Percentiles rank a stretch among this genome's conserved stretches.
Conservation (phyloP, 2,329 filamentous ascomycete species). For the Botrytis pseudocinerea region DNA sequence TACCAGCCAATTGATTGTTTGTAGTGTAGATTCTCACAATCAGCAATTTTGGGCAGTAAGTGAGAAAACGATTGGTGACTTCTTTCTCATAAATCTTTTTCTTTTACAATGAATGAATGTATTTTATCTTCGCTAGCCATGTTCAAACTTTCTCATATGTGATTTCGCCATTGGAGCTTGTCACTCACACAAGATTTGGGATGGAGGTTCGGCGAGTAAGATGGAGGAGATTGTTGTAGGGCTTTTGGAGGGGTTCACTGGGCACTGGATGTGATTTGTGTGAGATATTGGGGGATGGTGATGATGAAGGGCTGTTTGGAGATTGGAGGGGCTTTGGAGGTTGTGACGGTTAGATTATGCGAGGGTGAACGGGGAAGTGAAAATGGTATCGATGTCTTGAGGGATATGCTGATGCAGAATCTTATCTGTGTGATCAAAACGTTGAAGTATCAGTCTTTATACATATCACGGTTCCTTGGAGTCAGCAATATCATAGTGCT, state of each 20-base stretch:
- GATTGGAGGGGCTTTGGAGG: background rate
- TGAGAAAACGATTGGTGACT: background rate
- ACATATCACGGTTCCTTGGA: background rate
- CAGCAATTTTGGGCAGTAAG: background rate
- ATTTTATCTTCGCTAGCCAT: background rate
- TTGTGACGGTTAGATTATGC: no score
- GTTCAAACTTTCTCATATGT: rapidly evolving
- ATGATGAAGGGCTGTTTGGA: background rate
- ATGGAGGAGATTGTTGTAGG: background rate
- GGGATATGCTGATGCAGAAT: no score
- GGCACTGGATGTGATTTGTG: background rate
- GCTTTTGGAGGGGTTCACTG: background rate
- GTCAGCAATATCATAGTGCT: background rate
- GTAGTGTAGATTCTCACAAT: background rate
- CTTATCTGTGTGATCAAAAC: background rate
- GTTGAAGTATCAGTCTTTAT: background rate
- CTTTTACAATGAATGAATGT: background rate
- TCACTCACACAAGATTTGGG: background rate
- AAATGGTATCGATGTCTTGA: background rate
- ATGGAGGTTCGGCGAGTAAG: background rate
- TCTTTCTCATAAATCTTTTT: background rate
- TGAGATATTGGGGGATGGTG: background rate
- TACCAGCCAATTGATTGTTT: background rate
- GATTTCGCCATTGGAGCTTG: background rate
- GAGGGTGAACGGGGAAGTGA: background rate